These are phyloP conservation scores for Amoeboradix gromovi DNA, from an alignment of 371 early-diverging fungal genomes.

Conservation along the genomic window DNA sequence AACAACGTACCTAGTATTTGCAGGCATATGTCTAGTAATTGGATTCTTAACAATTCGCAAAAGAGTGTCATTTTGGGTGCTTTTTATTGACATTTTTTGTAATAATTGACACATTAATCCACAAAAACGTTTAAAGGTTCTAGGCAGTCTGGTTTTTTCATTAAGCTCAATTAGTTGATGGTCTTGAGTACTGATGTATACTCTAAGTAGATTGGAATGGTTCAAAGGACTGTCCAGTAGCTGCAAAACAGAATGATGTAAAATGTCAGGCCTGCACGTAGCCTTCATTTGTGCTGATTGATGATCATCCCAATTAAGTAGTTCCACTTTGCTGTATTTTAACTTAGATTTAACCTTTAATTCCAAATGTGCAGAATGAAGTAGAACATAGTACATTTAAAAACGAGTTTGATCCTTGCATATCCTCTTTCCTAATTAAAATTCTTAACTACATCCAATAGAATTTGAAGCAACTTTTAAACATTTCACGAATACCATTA, in stretches of 20 bases:
- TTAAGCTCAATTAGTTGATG: conserved; percentile 88
- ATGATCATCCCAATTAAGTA: conserved; percentile 45
- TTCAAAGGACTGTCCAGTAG: conserved; percentile 88
- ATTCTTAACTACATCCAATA: too few relatives aligned
- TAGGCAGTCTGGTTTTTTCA: conserved; percentile 83
- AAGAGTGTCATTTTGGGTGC: conserved; percentile 41
- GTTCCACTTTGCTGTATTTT: background rate
- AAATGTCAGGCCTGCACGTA: conserved; percentile 76
- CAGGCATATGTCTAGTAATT: conserved; percentile 64
- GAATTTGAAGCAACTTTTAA: too few relatives aligned
- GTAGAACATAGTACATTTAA: background rate
- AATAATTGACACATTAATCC: conserved; percentile 87
- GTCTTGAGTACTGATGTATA: conserved; percentile 73
- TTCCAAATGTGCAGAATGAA: background rate
- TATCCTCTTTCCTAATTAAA: too few relatives aligned
- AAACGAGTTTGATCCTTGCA: too few relatives aligned
- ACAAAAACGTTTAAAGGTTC: conserved; percentile 89
- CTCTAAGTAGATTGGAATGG: conserved; percentile 78
- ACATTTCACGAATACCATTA: too few relatives aligned
- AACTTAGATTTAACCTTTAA: background rate
- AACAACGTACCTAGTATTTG: conserved; percentile 16
- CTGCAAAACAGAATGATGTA: conserved; percentile 86
- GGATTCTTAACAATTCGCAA: conserved; percentile 87
- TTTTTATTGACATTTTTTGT: conserved; percentile 76
- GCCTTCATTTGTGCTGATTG: conserved; percentile 54